Percentiles rank a stretch among this genome's conserved stretches.
phyloP scores from a whole-genome alignment of 2,329 filamentous ascomycete genomes.

The Colletotrichum tanaceti region DNA sequence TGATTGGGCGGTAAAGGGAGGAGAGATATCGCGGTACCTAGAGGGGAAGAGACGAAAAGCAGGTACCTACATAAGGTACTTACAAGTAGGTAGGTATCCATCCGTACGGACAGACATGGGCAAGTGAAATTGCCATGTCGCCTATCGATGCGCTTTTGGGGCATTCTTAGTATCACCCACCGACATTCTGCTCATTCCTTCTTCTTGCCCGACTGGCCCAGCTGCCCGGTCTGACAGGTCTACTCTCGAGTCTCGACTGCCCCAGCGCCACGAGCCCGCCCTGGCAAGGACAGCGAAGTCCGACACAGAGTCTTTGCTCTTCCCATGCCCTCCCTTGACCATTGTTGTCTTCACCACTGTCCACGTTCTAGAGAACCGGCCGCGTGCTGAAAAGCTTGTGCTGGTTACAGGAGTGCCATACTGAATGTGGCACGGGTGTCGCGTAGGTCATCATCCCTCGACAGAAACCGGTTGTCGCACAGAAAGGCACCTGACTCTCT shows the following conservation, averaged over 20 bases:
- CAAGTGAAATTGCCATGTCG: conserved; percentile 29
- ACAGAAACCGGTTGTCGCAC: too few relatives aligned
- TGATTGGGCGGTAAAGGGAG: background rate
- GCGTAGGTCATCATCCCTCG: background rate
- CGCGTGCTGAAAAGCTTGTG: background rate
- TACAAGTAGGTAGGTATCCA: conserved; percentile 15
- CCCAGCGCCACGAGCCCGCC: background rate
- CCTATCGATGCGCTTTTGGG: background rate
- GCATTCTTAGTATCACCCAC: background rate
- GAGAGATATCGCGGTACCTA: background rate
- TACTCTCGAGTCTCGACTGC: background rate
- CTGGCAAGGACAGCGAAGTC: background rate
- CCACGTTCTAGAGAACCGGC: background rate
- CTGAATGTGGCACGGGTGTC: background rate
- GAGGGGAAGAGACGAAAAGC: background rate
- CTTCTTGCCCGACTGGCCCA: background rate
- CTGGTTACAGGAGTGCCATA: background rate
- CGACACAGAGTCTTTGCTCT: background rate
- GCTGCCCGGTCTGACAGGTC: conserved; percentile 9
- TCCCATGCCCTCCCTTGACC: background rate
- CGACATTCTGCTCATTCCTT: background rate
- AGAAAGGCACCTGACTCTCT: background rate
- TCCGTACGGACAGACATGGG: conserved; percentile 11
- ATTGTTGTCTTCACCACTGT: background rate
- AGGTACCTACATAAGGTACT: too few relatives aligned